Base-by-base conservation (phyloP, 1,284 basidiomycete species). In the Cutaneotrichosporon sp. region DNA sequence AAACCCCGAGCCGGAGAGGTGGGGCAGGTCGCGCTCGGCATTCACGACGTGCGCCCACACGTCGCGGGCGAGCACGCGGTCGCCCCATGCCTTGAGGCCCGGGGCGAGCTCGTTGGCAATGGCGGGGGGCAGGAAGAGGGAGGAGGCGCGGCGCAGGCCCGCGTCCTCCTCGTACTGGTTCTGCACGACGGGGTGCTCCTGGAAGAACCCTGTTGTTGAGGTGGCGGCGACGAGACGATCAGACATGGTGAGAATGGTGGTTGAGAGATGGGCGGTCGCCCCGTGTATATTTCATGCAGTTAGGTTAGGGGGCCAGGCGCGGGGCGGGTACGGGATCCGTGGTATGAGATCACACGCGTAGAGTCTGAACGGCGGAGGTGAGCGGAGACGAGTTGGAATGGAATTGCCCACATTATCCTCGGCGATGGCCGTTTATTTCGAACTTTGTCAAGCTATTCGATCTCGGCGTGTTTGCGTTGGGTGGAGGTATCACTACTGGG, bases 151-250 rank as follows among this genome's bases (percentile, higher is more conserved):
- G 9, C 18, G 33, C 4, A 64, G 56, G 4, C 49, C 36, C 14
- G 34, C 36, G 34, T 64, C 63, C n/a, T 64, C 59, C 31, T 22
- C 20, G 24, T 25, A 61, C 27, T 56, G 56, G 34, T 64, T 64
- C 4, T 16, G 56, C 5, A 64, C 13, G 11, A 27, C 6, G 11
- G 63, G 63, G 7, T 53, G 42, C 2, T 20, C 36, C 45, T 64
- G 63, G 56, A 61, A 64, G 54, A 61, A 64, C 31, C 63, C 63
- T 0, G 56, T 61, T 13, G 59, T 61, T 22, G 45, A 16, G 1
- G 63, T 64, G 3, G 59, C 58, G 9, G 58, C 25, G 14, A 22
- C 34, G 18, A 33, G 51, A 18, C 18, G 18, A 18, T n/a, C 7
- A n/a, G 38, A n/a, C 38, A 42, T 42, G 16, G 38, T 42, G 38